Percentiles rank a stretch among this genome's conserved stretches.
phyloP scores from a whole-genome alignment of 2,329 filamentous ascomycete species.

The Apiospora pterosperma region DNA sequence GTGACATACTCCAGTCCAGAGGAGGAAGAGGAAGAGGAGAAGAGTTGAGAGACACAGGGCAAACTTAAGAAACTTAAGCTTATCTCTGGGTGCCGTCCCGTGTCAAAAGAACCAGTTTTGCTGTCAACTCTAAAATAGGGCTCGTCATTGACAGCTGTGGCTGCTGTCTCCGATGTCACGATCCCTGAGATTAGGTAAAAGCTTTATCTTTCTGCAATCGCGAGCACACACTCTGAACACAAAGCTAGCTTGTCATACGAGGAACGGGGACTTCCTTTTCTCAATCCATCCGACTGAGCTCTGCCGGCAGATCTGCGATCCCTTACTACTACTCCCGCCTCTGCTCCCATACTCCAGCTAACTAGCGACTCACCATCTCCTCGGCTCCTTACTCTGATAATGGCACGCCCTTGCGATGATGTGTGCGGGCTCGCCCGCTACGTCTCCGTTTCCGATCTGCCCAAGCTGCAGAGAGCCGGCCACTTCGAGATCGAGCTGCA shows the following conservation, averaged over 20 bases:
- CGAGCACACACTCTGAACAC: neutral
- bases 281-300: neutral
- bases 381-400: neutral
- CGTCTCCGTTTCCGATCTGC: neutral
- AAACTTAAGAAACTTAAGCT: neutral
- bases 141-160: neutral
- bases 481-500: neutral
- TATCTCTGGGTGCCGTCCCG: neutral
- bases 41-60: too few relatives aligned
- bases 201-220: neutral
- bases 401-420: neutral
- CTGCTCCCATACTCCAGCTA: neutral
- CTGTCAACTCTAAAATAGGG: neutral
- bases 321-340: neutral
- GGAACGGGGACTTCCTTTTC: neutral
- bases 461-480: neutral
- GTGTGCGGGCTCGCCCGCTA: neutral
- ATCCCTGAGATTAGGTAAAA: neutral
- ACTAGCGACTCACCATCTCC: neutral
- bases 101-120: neutral
- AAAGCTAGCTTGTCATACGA: neutral
- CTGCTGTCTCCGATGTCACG: neutral
- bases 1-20: too few relatives aligned
- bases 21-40: too few relatives aligned
- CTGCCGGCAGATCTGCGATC: too few relatives aligned